Evolutionary conservation across 805 yeast species (phyloP).

Genomic region (Saturnispora quitensis): DNA sequence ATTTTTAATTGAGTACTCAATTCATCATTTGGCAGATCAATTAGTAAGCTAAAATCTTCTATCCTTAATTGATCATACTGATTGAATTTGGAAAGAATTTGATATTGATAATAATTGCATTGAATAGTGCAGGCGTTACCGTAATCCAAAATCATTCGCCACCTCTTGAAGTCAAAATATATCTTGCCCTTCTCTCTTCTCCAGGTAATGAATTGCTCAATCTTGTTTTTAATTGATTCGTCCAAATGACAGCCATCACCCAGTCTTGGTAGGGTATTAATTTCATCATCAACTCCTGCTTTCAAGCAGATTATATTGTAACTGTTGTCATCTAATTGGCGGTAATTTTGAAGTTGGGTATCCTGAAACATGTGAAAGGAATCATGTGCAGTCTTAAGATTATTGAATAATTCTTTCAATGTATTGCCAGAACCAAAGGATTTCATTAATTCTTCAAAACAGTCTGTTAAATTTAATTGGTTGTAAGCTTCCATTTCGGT

Average conservation of each 20-base stretch:
- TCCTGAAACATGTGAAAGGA: background rate
- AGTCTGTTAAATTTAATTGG: constrained; percentile 2
- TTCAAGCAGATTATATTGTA: background rate
- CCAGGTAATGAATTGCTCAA: background rate
- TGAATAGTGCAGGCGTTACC: background rate
- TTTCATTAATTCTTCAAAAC: background rate
- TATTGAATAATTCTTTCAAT: background rate
- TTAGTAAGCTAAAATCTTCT: background rate
- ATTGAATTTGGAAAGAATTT: background rate
- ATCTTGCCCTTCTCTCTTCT: background rate
- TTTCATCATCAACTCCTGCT: background rate
- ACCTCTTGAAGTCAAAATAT: background rate
- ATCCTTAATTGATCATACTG: background rate
- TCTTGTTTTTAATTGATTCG: background rate
- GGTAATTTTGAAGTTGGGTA: background rate
- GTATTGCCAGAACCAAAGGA: background rate
- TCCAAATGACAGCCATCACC: background rate
- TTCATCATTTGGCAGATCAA: background rate
- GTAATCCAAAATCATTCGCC: background rate
- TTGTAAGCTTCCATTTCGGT: background rate
- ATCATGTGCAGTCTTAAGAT: background rate
- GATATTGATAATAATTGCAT: background rate
- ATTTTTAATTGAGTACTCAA: background rate
- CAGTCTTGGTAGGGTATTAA: background rate
- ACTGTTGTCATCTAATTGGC: background rate